These are phyloP conservation scores for Rhododendron simsii DNA, from an alignment of 148 eudicot genomes.

Conservation along the genomic window DNA sequence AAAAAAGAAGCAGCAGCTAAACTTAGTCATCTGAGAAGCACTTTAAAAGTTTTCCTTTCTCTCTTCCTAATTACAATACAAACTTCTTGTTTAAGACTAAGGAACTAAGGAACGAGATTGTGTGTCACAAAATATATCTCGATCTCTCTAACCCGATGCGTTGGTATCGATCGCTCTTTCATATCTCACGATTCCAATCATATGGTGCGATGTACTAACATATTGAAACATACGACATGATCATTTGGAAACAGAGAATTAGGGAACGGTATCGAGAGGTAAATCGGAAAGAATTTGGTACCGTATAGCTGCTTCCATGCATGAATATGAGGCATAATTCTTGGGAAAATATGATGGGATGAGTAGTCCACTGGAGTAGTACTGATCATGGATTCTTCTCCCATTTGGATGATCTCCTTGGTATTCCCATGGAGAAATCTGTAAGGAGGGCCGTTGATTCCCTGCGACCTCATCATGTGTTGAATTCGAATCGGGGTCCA, in stretches of 20 bases:
- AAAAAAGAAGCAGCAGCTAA: neutral
- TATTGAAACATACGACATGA: no score
- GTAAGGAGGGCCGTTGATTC: conserved; percentile 18
- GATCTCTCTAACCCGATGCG: no score
- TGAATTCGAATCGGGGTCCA: conserved; percentile 6
- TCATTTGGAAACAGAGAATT: neutral
- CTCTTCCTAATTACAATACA: no score
- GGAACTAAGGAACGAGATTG: no score
- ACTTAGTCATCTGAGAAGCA: no score
- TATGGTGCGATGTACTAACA: no score
- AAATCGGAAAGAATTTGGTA: neutral
- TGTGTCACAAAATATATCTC: no score
- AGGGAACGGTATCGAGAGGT: neutral
- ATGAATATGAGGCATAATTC: conserved; percentile 17
- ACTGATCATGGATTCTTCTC: neutral
- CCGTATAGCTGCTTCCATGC: conserved; percentile 20
- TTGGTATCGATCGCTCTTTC: no score
- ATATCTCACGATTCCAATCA: no score
- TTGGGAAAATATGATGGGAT: conserved; percentile 15
- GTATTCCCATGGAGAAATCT: conserved; percentile 19
- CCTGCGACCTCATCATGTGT: neutral
- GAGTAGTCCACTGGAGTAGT: neutral
- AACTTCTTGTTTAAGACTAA: no score
- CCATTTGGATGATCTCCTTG: conserved; percentile 17
- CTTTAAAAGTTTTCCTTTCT: neutral